Evolutionary conservation across 371 early-diverging fungal species (phyloP).

Genomic region (Chytridiales sp.): DNA sequence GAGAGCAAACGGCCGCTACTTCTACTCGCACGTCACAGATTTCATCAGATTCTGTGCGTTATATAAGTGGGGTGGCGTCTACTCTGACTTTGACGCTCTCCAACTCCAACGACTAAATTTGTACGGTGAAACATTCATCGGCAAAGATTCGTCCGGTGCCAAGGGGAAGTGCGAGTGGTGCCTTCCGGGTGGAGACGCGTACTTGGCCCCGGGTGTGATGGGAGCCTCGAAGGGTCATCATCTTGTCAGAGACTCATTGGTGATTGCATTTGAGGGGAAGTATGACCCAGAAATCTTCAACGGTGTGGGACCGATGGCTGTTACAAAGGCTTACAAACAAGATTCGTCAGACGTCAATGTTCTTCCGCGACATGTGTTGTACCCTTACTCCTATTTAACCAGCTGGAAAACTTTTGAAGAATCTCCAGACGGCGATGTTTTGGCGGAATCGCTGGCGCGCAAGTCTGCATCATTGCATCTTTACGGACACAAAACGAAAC

Average conservation of each 20-base stretch:
- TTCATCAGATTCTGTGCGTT: conserved; percentile 34
- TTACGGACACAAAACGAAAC: conserved; percentile 35
- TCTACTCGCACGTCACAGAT: conserved; percentile 35
- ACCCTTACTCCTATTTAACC: conserved; percentile 29
- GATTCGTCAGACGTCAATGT: background rate
- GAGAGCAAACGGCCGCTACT: conserved; percentile 20
- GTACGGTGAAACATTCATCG: conserved; percentile 17
- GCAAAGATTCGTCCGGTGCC: conserved; percentile 11
- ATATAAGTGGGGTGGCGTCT: conserved; percentile 26
- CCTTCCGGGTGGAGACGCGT: conserved; percentile 24
- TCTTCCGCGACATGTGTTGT: conserved; percentile 10
- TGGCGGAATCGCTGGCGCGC: conserved; percentile 1
- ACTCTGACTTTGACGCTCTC: conserved; percentile 36
- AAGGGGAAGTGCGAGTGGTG: conserved; percentile 22
- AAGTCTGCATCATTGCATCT: conserved; percentile 24
- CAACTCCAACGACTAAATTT: conserved; percentile 14
- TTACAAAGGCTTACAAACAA: conserved; percentile 19
- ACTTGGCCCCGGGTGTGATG: conserved; percentile 37
- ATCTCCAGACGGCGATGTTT: conserved; percentile 13
- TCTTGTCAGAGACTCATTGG: conserved; percentile 14
- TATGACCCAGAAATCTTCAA: conserved; percentile 33
- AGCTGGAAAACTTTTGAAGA: conserved; percentile 27
- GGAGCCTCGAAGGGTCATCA: conserved; percentile 18
- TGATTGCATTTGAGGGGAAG: conserved; percentile 25
- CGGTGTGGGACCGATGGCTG: conserved; percentile 36